phyloP scores from a whole-genome alignment of 495 filamentous ascomycete species.

The Talaromyces wortmannii region DNA sequence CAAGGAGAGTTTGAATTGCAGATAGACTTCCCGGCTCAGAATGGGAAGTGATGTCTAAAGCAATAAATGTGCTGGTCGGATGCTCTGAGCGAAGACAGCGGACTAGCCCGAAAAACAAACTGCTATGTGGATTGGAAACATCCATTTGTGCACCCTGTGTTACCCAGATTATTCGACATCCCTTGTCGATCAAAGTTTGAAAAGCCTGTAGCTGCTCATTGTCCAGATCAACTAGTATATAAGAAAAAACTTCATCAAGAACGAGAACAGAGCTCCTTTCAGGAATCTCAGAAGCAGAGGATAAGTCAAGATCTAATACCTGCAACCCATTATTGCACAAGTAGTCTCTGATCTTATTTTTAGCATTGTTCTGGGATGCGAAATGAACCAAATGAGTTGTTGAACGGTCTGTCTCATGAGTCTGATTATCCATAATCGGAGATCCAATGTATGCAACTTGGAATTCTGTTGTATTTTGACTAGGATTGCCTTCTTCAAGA shows the following conservation, averaged over 20 bases:
- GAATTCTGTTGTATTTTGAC: not conserved
- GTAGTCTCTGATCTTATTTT: not conserved
- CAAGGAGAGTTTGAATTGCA: constrained; percentile 8
- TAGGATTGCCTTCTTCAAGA: not conserved
- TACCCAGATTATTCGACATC: constrained; percentile 18
- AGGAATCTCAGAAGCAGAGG: not conserved
- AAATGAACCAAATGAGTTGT: not conserved
- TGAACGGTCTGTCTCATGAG: not conserved
- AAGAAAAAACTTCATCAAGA: not conserved
- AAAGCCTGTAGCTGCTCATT: not conserved
- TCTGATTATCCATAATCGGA: not conserved
- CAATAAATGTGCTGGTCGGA: constrained; percentile 11
- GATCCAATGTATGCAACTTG: not conserved
- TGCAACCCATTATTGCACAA: not conserved
- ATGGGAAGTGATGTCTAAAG: constrained; percentile 22
- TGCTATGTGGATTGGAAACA: constrained; percentile 19
- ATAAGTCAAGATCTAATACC: not conserved
- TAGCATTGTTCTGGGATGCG: not conserved
- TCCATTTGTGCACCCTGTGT: constrained; percentile 19
- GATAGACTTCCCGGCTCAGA: constrained; percentile 2
- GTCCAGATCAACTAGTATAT: not conserved
- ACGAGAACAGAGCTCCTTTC: not conserved
- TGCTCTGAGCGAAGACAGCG: constrained; percentile 21
- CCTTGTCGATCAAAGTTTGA: not conserved
- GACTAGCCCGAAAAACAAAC: constrained; percentile 18